Conservation (phyloP, 257 asterid genomes). For the Lantana camara region DNA sequence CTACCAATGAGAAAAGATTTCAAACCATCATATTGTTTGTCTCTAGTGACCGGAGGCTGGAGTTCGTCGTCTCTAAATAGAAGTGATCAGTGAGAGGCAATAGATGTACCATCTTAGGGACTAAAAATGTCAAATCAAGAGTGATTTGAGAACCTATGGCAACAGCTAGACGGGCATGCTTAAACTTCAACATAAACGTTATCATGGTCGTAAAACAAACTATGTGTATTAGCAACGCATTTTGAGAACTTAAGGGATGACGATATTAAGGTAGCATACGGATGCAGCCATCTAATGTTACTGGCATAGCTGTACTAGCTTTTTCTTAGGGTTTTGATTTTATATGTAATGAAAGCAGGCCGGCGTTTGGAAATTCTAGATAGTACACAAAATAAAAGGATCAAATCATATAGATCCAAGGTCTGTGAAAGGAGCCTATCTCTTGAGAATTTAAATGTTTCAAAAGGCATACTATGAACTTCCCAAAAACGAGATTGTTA, state of each 20-base stretch:
- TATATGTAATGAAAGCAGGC: neutral
- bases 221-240: neutral
- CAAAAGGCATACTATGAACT: neutral
- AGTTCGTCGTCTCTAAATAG: too few relatives aligned
- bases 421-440: neutral
- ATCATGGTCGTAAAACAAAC: neutral
- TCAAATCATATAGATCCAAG: neutral
- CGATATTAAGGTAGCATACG: neutral
- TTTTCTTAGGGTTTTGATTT: neutral
- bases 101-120: neutral
- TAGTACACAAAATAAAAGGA: neutral
- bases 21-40: too few relatives aligned
- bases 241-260: neutral
- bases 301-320: neutral
- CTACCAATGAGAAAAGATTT: slow-evolving; percentile 4
- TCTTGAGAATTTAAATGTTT: neutral
- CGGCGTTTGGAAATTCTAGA: neutral
- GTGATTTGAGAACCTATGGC: neutral
- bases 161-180: neutral
- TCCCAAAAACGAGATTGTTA: too few relatives aligned
- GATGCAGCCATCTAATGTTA: neutral
- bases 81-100: too few relatives aligned
- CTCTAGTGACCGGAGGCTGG: too few relatives aligned
- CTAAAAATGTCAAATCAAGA: neutral
- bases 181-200: neutral